phyloP scores from a whole-genome alignment of 78 protist genomes.

The Reticulomyxa filosa region DNA sequence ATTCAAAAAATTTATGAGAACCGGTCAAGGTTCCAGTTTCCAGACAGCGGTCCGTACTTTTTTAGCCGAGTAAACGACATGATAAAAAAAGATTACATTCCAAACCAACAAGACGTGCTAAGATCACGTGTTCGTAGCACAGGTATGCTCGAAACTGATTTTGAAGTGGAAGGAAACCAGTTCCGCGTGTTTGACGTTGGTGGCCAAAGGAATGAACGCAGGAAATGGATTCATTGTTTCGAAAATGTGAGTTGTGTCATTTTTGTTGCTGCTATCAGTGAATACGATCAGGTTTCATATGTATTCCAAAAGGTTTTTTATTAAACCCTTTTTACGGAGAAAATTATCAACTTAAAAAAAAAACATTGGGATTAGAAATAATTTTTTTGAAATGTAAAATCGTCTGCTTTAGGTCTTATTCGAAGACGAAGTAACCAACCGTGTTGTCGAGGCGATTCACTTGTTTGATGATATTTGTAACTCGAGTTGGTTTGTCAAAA shows the following conservation, averaged over 20 bases:
- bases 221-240: constrained; percentile 89
- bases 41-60: constrained; percentile 8
- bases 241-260: constrained; percentile 71
- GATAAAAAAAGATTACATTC: constrained; percentile 40
- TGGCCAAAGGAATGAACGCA: constrained; percentile 72
- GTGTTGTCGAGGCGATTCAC: constrained; percentile 67
- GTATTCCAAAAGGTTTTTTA: not conserved
- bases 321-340: not conserved
- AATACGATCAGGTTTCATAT: constrained; percentile 44
- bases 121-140: constrained; percentile 68
- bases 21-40: constrained; percentile 11
- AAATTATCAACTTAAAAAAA: not conserved
- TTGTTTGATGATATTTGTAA: constrained; percentile 70
- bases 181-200: constrained; percentile 73
- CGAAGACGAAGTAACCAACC: constrained; percentile 38
- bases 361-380: not conserved
- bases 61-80: constrained; percentile 31
- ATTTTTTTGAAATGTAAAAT: not conserved
- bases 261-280: constrained; percentile 60
- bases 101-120: constrained; percentile 66
- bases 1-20: constrained; percentile 37
- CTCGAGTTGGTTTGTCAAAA: constrained; percentile 55
- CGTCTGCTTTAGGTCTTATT: constrained; percentile 14
- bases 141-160: constrained; percentile 64
- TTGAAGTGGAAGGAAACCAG: constrained; percentile 23